Percentiles rank a stretch among this genome's conserved stretches.
phyloP scores from a whole-genome alignment of 2,329 filamentous ascomycete species.

The Berkeleyomyces rouxiae region DNA sequence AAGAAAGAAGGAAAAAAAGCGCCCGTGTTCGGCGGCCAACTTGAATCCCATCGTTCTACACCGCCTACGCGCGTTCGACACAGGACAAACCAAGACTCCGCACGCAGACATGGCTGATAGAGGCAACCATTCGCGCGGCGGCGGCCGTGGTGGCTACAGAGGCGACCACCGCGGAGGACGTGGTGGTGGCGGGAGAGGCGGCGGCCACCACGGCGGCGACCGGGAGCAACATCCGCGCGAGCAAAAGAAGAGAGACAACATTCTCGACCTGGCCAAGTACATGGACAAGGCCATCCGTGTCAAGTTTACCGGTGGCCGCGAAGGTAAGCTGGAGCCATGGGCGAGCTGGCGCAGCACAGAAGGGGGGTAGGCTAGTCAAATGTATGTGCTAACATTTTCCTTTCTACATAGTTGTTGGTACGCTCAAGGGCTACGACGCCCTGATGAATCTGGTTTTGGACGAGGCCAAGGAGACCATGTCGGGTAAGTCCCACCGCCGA shows the following conservation, averaged over 20 bases:
- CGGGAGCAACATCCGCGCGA: slow-evolving; percentile 40
- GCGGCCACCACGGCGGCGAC: slow-evolving; percentile 27
- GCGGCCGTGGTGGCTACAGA: slow-evolving; percentile 26
- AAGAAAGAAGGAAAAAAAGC: too few species aligned
- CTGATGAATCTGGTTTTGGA: slow-evolving; percentile 96
- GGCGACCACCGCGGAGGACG: slow-evolving; percentile 25
- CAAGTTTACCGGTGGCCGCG: slow-evolving; percentile 89
- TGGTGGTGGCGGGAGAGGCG: slow-evolving; percentile 30
- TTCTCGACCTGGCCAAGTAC: slow-evolving; percentile 86
- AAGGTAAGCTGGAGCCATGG: slow-evolving; percentile 41
- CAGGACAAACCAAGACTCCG: neutral
- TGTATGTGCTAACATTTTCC: slow-evolving; percentile 6
- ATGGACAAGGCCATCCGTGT: slow-evolving; percentile 92
- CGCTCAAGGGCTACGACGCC: slow-evolving; percentile 87
- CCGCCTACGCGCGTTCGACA: neutral
- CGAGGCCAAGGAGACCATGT: slow-evolving; percentile 76
- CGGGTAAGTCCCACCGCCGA: slow-evolving; percentile 39
- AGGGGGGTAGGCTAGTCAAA: neutral
- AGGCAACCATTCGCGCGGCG: slow-evolving; percentile 25
- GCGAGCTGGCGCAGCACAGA: neutral
- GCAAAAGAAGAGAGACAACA: slow-evolving; percentile 89
- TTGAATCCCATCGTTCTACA: too few species aligned
- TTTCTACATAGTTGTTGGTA: slow-evolving; percentile 56
- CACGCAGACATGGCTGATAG: slow-evolving; percentile 12
- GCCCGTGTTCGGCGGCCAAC: too few species aligned